Evolutionary conservation across 2,329 filamentous ascomycete genomes (phyloP).

Genomic region (Chaetothyriales sp.): DNA sequence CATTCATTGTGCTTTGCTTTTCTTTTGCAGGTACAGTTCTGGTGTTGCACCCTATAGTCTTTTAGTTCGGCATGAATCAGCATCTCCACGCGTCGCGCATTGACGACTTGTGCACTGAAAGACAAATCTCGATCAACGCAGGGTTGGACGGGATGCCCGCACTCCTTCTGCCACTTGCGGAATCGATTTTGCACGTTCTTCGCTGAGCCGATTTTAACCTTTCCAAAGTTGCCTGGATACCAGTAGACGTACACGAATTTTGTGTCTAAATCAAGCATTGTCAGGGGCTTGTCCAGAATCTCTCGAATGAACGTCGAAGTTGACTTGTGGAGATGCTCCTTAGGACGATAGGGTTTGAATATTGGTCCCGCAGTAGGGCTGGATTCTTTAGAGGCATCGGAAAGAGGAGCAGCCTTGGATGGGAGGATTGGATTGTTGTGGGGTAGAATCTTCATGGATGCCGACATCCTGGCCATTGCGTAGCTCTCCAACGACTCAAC

Average conservation of each 20-base stretch:
- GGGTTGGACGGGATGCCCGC: not conserved
- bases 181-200: conserved; percentile 2
- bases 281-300: conserved; percentile 1
- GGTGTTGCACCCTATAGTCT: conserved; percentile 1
- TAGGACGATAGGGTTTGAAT: not conserved
- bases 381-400: not conserved
- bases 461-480: not conserved
- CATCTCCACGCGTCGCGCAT: conserved; percentile 5
- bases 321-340: not conserved
- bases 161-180: conserved; percentile 2
- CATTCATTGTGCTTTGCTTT: conserved; percentile 5
- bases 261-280: not conserved
- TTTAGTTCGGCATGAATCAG: conserved; percentile 10
- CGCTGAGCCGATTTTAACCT: conserved; percentile 7
- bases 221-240: conserved; percentile 5
- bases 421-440: not conserved
- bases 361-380: not conserved
- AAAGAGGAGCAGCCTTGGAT: not conserved
- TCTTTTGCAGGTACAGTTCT: conserved; percentile 2
- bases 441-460: not conserved
- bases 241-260: conserved; percentile 6
- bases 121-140: not conserved
- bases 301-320: conserved; percentile 2
- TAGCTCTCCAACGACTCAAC: not conserved
- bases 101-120: not conserved